Base-by-base conservation (phyloP, 2,329 filamentous ascomycete species). In the Domatiomyces catenatus region DNA sequence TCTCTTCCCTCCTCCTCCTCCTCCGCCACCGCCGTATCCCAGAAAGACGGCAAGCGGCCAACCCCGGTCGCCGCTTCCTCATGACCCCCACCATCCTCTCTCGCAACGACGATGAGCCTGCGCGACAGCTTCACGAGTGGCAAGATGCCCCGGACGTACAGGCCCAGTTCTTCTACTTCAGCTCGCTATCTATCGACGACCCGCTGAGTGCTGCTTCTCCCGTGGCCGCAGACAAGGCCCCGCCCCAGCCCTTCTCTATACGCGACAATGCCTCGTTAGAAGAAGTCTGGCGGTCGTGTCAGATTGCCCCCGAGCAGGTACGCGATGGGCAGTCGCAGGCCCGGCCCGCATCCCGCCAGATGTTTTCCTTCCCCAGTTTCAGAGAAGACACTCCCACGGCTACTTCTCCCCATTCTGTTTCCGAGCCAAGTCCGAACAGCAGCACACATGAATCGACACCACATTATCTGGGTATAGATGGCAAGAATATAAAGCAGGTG, bases 141-240 rank as follows among this genome's bases (percentile, higher is more conserved):
- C 50, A 69, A 49, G 72, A 76, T 20, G 83, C 84, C 15, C 74
- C 77, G 0, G 62, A 58, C 22, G 65, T 84, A 49, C 72, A 75
- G 28, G 75, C 83, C 19, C 85, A 87, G 56, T 94, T 87, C 69
- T 94, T 94, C 67, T 94, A 94, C 66, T 77, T 80, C 12, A 92
- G 87, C 8, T 72, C 80, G 10, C 76, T 90, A 47, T 83, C 87
- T 26, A 88, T 94, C 62, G 88, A 94, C 61, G 88, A 94, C 61
- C 86, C 86, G 20, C 74, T 94, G n/a, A 86, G 84, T 8, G 77
- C 83, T 65, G 74, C 68, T 62, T 79, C 65, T 63, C 76, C 62
- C 60, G 75, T 64, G 55, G 72, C 63, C 68, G 81, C 67, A 19
- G 65, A 66, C 46, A 66, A 63, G 48, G 63, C 73, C 12, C 76